Evolutionary conservation across 1,284 basidiomycete genomes (phyloP).

Genomic region (Chalciporus piperatoides): DNA sequence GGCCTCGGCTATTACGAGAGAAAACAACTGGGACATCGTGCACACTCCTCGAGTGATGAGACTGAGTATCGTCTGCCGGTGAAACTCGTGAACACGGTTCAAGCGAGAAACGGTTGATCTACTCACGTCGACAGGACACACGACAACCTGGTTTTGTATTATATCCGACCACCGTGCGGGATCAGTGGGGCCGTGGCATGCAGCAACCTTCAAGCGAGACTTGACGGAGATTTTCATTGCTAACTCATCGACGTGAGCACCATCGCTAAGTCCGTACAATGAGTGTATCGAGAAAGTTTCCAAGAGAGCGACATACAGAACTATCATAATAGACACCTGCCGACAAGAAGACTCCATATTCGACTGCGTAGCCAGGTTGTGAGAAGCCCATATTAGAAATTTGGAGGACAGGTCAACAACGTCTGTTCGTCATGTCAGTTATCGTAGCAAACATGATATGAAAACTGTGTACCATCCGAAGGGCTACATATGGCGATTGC

Average conservation of each 20-base stretch:
- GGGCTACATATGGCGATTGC: slow-evolving; percentile 21
- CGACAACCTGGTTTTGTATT: slow-evolving; percentile 36
- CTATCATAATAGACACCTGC: slow-evolving; percentile 21
- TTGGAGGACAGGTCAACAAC: slow-evolving; percentile 17
- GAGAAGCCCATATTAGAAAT: slow-evolving; percentile 23
- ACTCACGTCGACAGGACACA: slow-evolving; percentile 38
- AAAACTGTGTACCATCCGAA: slow-evolving; percentile 20
- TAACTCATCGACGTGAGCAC: slow-evolving; percentile 15
- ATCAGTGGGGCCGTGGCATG: slow-evolving; percentile 20
- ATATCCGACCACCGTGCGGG: slow-evolving; percentile 30
- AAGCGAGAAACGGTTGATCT: slow-evolving; percentile 3
- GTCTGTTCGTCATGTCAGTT: slow-evolving; percentile 18
- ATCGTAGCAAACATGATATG: not conserved
- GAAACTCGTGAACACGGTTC: slow-evolving; percentile 9
- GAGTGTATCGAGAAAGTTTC: not conserved
- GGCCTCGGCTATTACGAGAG: slow-evolving; percentile 43
- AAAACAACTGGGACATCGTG: slow-evolving; percentile 39
- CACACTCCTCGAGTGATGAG: slow-evolving; percentile 32
- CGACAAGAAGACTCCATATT: slow-evolving; percentile 1
- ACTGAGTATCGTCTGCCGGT: slow-evolving; percentile 29
- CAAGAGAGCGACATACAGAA: slow-evolving; percentile 16
- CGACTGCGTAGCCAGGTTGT: not conserved
- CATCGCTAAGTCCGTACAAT: slow-evolving; percentile 16
- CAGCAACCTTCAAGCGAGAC: slow-evolving; percentile 22
- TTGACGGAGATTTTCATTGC: slow-evolving; percentile 15